Evolutionary conservation across 225 moss, liverwort and hornwort genomes (phyloP), one percentile per base, ranked within the genome.

Genomic region (Rhytidiadelphus loreus): DNA sequence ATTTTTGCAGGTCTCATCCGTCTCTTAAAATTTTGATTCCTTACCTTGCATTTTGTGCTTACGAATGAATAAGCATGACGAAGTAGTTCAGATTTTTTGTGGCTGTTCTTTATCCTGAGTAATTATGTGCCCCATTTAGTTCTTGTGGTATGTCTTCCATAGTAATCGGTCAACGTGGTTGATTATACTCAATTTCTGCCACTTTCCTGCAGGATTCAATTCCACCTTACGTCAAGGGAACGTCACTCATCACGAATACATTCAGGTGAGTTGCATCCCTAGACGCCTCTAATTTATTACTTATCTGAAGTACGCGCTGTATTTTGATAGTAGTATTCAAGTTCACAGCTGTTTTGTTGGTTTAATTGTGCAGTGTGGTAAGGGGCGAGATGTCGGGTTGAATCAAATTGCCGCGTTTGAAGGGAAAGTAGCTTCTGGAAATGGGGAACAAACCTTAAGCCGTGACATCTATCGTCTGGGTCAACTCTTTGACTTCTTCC

Each of bases 341-440:
- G 44, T 55, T 92, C 82, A 48, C 78, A 62, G 57, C 70, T 80
- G 23, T 74, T 84, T 52, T 74, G 23, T 44, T 85, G 84, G 68
- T 80, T 66, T 84, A 41, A 33, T 77, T 75, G 56, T 79, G 83
- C 89, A 95, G 95, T 94, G 94, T 86, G 95, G 95, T 29, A 95
- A 95, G 88, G 95, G 95, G 44, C 91, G 95, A 72, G 95, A 95
- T 90, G 95, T 95, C 53, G 95, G 95, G 73, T 90, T 95, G 83
- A 95, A 95, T 92, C 95, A 95, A 91, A 95, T 95, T 88, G 95
- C 95, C 66, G 91, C 92, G 60, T 95, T 94, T 91, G 95, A 95
- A 91, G 95, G 94, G 50, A 94, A 94, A 89, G 94, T 94, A 60
- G 93, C 95, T 50, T 91, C 93, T 85, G 95, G 95, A 80, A 94